Conservation (phyloP, 345 rosid genomes). For the Lepidium aucheri region DNA sequence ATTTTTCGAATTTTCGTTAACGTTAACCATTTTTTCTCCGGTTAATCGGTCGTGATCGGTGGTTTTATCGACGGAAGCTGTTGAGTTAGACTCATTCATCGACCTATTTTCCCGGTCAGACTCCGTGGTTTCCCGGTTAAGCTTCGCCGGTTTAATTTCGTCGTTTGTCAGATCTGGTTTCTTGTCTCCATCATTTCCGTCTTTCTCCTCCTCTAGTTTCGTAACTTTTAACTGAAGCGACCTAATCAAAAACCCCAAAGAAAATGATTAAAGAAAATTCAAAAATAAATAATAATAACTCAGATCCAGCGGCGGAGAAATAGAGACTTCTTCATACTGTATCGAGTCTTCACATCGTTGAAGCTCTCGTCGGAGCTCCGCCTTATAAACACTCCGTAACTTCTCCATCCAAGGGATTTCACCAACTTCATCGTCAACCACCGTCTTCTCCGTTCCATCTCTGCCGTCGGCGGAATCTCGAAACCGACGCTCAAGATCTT, state of each 20-base stretch:
- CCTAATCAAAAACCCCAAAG: slow-evolving; percentile 22
- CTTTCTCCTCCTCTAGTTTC: slow-evolving; percentile 26
- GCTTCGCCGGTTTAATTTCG: slow-evolving; percentile 1
- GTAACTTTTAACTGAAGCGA: slow-evolving; percentile 31
- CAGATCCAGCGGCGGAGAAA: slow-evolving; percentile 31
- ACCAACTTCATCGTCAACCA: slow-evolving; percentile 8
- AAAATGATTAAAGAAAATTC: neutral
- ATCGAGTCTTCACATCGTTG: slow-evolving; percentile 62
- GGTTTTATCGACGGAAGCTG: slow-evolving; percentile 35
- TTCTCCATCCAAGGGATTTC: slow-evolving; percentile 52
- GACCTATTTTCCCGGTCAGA: slow-evolving; percentile 56
- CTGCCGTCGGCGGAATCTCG: slow-evolving; percentile 12
- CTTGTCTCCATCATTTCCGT: slow-evolving; percentile 4
- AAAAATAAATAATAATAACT: neutral
- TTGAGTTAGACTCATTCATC: slow-evolving; percentile 68
- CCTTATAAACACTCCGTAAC: slow-evolving; percentile 47
- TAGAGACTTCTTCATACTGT: slow-evolving; percentile 32
- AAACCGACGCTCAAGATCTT: slow-evolving; percentile 62
- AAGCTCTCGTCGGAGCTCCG: slow-evolving; percentile 60
- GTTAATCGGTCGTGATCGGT: slow-evolving; percentile 15
- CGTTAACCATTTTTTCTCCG: slow-evolving; percentile 10
- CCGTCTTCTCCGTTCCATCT: neutral
- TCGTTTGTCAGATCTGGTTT: slow-evolving; percentile 28
- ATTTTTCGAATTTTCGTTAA: slow-evolving; percentile 17
- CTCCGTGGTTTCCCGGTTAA: slow-evolving; percentile 24